Evolutionary conservation across 768 basidiomycete species (phyloP), one percentile per base, ranked within the genome.

Genomic region (Suillus occidentalis): DNA sequence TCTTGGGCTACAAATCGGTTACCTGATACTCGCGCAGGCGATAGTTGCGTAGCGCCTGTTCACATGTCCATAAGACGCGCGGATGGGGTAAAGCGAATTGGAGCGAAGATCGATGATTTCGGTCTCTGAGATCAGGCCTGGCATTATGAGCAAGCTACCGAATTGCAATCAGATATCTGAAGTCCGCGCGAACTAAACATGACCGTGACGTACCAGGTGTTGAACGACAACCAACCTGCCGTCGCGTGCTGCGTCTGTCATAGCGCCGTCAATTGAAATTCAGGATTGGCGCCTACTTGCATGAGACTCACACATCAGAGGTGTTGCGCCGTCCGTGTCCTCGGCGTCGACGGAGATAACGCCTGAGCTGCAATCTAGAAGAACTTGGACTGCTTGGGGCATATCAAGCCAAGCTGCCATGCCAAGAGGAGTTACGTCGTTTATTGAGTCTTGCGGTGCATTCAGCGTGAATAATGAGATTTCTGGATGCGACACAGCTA

Each of bases 321-420:
- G 86, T 34, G 91, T 94, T 28, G 89, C 91, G 8, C 90, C 89
- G 70, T 89, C 86, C 28, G 84, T 77, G 71, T 94, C 91, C 80
- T 87, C 84, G 39, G 87, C 89, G 68, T 93, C 88, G 4, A 92
- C 90, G 8, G 87, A 83, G 28, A 93, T 85, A 28, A 84, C 73
- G 50, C 86, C 87, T 3, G 79, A 75, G 68, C 88, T 88, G 36
- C 79, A 83, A 55, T 90, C 85, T 31, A 93, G 82, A n/a, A 93
- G 77, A 49, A 87, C 69, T 63, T 79, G 79, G n/a, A 93, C 89
- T 31, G 80, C 82, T 18, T 83, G 76, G 13, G 84, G 83, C 74
- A 84, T 78, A 69, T 91, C 87, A 22, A 92, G 81, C 90, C 90
- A 93, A 1, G 91, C 87, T 8, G 91, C 89, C 81, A 91, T 86